These are phyloP conservation scores for Wallacemonas collosoma DNA, from an alignment of 208 protist species.

Conservation along the genomic window DNA sequence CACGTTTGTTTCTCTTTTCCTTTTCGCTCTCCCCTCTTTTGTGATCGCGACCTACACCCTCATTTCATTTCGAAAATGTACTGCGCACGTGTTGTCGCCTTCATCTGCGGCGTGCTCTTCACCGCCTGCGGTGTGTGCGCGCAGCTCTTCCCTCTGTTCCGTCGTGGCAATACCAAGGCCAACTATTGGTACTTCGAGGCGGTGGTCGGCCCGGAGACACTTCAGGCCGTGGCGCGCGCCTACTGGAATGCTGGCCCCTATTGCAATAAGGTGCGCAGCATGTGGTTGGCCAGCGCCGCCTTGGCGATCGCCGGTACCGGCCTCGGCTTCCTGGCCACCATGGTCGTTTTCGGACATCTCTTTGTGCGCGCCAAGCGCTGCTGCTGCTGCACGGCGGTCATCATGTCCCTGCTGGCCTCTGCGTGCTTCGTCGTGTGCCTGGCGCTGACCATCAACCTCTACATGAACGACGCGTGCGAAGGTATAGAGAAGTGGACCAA, in stretches of 20 bases:
- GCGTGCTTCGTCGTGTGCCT: constrained; percentile 20
- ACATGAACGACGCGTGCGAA: constrained; percentile 16
- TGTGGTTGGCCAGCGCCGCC: constrained; percentile 19
- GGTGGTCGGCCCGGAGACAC: background rate
- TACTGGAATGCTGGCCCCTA: constrained; percentile 6
- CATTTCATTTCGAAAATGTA: constrained; percentile 15
- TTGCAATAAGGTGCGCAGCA: constrained; percentile 20
- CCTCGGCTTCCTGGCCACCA: constrained; percentile 16
- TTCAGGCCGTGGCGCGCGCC: background rate
- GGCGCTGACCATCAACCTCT: constrained; percentile 17
- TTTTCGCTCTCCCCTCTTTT: background rate
- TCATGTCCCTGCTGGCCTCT: constrained; percentile 14
- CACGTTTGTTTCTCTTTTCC: constrained; percentile 4
- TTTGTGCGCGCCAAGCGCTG: constrained; percentile 17
- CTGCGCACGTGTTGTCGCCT: constrained; percentile 26
- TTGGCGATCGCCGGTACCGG: constrained; percentile 20
- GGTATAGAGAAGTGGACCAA: constrained; percentile 5
- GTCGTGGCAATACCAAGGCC: background rate
- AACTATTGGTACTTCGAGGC: constrained; percentile 28
- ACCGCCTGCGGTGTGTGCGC: constrained; percentile 20
- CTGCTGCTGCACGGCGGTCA: constrained; percentile 15
- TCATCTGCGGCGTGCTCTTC: constrained; percentile 24
- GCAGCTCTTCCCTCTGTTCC: constrained; percentile 26
- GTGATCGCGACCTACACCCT: no score
- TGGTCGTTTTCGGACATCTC: constrained; percentile 19